Conservation (phyloP, 2,329 filamentous ascomycete species). For the Aspergillus quadrilineatus region DNA sequence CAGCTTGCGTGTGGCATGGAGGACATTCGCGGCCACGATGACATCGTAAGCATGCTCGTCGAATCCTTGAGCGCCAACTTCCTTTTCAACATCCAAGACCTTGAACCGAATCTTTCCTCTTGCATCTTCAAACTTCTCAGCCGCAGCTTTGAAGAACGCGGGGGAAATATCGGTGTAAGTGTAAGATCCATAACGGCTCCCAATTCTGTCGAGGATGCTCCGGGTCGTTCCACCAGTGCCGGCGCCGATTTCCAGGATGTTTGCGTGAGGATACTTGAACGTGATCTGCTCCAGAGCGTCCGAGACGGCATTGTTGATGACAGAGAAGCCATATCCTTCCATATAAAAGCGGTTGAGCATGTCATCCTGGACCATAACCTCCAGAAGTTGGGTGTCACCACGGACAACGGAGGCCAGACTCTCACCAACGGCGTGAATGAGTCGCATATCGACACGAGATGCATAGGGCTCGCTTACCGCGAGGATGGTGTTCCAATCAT, state of each 20-base stretch:
- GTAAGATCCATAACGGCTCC: conserved; percentile 23
- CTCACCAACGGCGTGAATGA: background rate
- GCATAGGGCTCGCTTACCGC: too few species aligned
- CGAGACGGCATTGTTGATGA: background rate
- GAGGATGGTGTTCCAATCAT: too few species aligned
- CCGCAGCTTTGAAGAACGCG: background rate
- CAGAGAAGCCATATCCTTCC: background rate
- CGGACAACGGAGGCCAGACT: background rate
- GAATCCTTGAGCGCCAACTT: background rate
- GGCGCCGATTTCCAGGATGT: conserved; percentile 37
- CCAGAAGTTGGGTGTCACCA: background rate
- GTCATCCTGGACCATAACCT: background rate
- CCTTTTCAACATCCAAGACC: background rate
- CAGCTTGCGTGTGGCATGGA: background rate
- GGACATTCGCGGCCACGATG: background rate
- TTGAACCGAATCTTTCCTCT: background rate
- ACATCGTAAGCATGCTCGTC: background rate
- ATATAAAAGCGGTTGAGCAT: background rate
- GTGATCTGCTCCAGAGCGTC: conserved; percentile 26
- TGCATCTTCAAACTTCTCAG: background rate
- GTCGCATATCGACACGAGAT: background rate
- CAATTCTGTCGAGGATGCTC: conserved; percentile 33
- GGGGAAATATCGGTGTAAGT: background rate
- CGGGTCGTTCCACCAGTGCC: conserved; percentile 43
- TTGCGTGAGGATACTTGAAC: conserved; percentile 38